Evolutionary conservation across 176 grass and related monocot species (phyloP).

Genomic region (Oryza coarctata): DNA sequence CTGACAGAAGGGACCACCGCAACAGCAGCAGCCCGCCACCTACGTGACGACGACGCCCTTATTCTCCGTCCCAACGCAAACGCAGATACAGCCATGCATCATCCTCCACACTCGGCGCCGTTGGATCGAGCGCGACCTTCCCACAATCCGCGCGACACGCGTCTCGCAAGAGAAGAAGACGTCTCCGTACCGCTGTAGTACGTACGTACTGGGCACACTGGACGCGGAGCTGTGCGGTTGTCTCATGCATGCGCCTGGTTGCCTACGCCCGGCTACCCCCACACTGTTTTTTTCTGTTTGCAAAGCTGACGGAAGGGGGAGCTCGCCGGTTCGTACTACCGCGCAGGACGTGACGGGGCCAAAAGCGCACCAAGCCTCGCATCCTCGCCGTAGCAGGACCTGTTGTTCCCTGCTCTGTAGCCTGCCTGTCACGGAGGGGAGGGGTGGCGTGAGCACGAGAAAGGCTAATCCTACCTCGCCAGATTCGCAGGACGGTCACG

Average conservation of each 20-base stretch:
- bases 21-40: neutral
- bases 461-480: neutral
- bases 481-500: conserved; percentile 27
- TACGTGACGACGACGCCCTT: neutral
- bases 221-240: neutral
- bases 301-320: neutral
- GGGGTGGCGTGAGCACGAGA: conserved; percentile 18
- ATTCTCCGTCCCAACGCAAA: neutral
- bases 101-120: conserved; percentile 8
- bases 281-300: neutral
- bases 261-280: too few species aligned
- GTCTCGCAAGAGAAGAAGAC: neutral
- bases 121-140: neutral
- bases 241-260: neutral
- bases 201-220: neutral
- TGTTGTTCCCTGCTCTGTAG: neutral
- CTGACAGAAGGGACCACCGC: neutral
- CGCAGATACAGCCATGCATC: neutral
- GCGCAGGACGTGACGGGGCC: neutral
- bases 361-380: neutral
- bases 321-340: neutral
- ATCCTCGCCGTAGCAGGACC: neutral
- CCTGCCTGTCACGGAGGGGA: neutral
- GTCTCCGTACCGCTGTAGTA: neutral
- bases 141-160: neutral